These are phyloP conservation scores for Volvox africanus DNA, from an alignment of 139 green algal genomes.

Conservation along the genomic window DNA sequence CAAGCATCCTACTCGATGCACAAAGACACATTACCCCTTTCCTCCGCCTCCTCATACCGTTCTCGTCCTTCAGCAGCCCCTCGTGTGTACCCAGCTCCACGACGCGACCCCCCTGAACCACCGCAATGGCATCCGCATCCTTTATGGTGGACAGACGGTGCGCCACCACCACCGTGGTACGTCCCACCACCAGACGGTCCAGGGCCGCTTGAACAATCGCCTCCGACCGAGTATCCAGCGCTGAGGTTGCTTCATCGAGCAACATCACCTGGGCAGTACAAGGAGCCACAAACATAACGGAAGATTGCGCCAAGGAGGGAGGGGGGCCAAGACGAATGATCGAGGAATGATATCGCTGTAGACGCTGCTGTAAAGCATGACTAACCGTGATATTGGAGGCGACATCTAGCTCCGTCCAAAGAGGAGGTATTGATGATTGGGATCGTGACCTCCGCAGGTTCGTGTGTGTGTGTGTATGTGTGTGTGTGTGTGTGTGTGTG, in stretches of 20 bases:
- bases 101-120: slow-evolving; percentile 69
- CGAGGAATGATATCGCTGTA: too few relatives aligned
- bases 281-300: neutral
- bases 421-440: too few relatives aligned
- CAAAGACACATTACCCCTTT: neutral
- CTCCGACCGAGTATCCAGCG: slow-evolving; percentile 88
- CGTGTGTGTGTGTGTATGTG: too few relatives aligned
- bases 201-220: slow-evolving; percentile 68
- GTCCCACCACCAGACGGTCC: slow-evolving; percentile 62
- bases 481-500: too few relatives aligned
- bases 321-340: too few relatives aligned
- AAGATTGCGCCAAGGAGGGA: neutral
- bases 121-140: slow-evolving; percentile 87
- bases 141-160: slow-evolving; percentile 91
- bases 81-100: slow-evolving; percentile 77
- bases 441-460: too few relatives aligned
- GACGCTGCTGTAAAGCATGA: too few relatives aligned
- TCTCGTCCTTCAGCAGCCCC: slow-evolving; percentile 56
- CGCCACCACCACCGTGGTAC: slow-evolving; percentile 91
- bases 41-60: neutral
- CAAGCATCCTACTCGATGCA: neutral
- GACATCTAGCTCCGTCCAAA: too few relatives aligned
- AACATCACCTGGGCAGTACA: slow-evolving; percentile 51
- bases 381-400: too few relatives aligned
- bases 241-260: slow-evolving; percentile 86